Evolutionary conservation across 2,329 filamentous ascomycete genomes (phyloP), one percentile per base, ranked within the genome.

Genomic region (Aspergillus candidus): DNA sequence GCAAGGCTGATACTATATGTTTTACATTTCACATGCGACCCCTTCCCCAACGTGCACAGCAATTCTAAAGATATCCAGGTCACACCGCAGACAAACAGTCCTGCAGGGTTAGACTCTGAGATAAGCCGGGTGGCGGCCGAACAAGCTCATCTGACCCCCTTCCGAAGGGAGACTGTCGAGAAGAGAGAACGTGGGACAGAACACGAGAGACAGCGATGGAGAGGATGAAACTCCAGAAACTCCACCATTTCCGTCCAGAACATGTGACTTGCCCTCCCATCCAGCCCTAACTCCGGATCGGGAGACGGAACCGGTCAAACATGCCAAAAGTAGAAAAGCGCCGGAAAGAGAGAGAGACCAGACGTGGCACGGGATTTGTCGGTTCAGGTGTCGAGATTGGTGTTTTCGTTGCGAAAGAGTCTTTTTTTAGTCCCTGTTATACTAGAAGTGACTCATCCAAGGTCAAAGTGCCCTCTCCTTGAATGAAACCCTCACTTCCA

Each of bases 401-500:
- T 27, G 22, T 27, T 27, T 27, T 27, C 22, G 22, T 6, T 27
- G 22, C 22, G 7, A 27, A 10, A 27, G 2, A 27, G 3, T 27
- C 22, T 27, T 27, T 27, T 10, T 27, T 35, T 30, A n/a, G n/a
- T n/a, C n/a, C n/a, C n/a, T n/a, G n/a, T n/a, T 15, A 32, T 10
- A 6, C 5, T 18, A 14, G 14, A 30, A 13, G 14, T 15, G 29
- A 29, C n/a, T 48, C 47, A 43, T 41, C 43, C 40, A 45, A 40
- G 43, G 44, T 49, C 39, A 40, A 27, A 10, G 22, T 27, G 22
- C 22, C 22, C 6, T 46, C 43, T 44, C 48, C 44, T 52, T 64
- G 56, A 55, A 66, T 66, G 63, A 58, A 55, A 58, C 54, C 44
- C 50, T 41, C 53, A 45, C 37, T 45, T 15, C 36, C 34, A 34